A percentile compares a stretch with the other conserved stretches of the same genome.
phyloP scores from a whole-genome alignment of 2,329 filamentous ascomycete species.

The Colletotrichum sp. region DNA sequence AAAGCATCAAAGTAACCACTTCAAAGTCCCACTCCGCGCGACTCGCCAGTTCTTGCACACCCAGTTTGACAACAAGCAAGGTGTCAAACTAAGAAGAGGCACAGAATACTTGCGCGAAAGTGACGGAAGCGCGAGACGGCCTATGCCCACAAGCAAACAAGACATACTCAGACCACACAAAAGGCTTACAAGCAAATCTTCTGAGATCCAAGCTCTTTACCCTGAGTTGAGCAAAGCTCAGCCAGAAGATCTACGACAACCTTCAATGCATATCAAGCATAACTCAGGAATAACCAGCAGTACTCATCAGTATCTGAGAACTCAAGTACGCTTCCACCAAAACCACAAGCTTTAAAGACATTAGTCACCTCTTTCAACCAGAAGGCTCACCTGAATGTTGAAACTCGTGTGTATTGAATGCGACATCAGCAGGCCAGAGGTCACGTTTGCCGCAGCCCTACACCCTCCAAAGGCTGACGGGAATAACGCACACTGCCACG shows the following conservation, averaged over 20 bases:
- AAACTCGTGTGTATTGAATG: neutral
- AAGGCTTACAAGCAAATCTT: neutral
- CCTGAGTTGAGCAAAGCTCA: neutral
- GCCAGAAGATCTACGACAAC: neutral
- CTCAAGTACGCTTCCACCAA: accelerated
- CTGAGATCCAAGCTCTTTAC: neutral
- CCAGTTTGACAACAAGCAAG: neutral
- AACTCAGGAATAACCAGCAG: neutral
- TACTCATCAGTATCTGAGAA: neutral
- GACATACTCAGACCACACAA: neutral
- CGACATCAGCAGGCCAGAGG: neutral
- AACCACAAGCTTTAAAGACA: neutral
- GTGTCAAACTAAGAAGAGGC: neutral
- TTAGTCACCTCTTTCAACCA: neutral
- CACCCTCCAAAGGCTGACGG: neutral
- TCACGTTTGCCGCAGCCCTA: neutral
- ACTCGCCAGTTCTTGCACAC: neutral
- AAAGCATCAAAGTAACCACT: neutral
- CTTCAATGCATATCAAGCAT: neutral
- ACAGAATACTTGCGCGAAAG: neutral
- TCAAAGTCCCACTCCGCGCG: neutral
- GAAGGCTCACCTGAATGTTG: neutral
- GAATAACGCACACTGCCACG: neutral
- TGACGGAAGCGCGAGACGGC: neutral
- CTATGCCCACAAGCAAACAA: neutral